Evolutionary conservation across 305 asterid species (phyloP), one percentile per base, ranked within the genome.

Genomic region (Fraxinus floribunda): DNA sequence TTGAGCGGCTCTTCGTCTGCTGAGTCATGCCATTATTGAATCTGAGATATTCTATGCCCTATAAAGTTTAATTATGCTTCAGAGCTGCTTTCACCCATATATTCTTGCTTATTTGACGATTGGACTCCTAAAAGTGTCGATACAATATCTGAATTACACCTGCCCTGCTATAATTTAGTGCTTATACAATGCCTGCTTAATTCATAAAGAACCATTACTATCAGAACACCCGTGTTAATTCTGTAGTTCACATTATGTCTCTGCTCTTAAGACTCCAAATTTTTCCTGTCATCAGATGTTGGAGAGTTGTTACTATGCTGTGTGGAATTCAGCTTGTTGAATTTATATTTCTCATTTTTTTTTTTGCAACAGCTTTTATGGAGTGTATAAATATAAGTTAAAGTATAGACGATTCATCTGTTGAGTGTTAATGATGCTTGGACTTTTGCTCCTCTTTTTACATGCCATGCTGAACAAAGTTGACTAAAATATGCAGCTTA

Each of bases 401-500:
- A 49, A 80, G 62, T 83, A 60, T 22, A 36, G 75, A n/a, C 39
- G 9, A 7, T 68, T 77, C 55, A 79, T 80, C 49, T 80, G 32
- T 78, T 80, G 13, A 2, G 20, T 44, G 77, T 62, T 30, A 75
- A 62, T 81, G 73, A 34, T 62, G 35, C 79, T 71, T 73, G 76
- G 46, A 39, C 32, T 68, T 83, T 49, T 80, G 73, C 79, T 79
- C 71, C 76, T 78, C 79, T 73, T 76, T 66, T 24, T 26, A 83
- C 26, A 52, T 66, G 52, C 18, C 24, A 22, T 84, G 83, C 89
- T 91, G 84, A 85, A 79, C 78, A 55, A 71, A 71, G 38, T 79
- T 80, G 73, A 76, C 79, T 74, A 80, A 4, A 64, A 64, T 39
- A 32, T 90, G 88, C 93, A 93, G 99, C 98, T 83, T 94, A 89